phyloP scores from a whole-genome alignment of 2,329 filamentous ascomycete genomes.

The Pyrenochaeta sp. region DNA sequence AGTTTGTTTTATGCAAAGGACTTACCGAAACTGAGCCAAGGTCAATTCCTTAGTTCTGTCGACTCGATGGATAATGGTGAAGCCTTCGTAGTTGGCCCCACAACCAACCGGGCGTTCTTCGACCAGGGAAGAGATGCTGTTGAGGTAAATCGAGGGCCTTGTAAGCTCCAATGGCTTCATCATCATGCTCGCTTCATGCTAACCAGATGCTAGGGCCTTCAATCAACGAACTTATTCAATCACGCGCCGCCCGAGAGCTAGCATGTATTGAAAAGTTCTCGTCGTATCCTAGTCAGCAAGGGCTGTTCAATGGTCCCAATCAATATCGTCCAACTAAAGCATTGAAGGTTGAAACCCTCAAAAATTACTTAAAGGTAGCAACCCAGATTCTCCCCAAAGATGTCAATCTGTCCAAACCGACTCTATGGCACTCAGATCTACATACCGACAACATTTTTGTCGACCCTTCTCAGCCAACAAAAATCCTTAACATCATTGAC shows the following conservation, averaged over 20 bases:
- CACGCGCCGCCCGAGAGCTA: conserved; percentile 23
- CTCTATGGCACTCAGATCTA: conserved; percentile 44
- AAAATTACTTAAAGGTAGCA: conserved; percentile 36
- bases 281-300: conserved; percentile 20
- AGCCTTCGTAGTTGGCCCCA: conserved; percentile 22
- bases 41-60: conserved; percentile 16
- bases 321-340: conserved; percentile 33
- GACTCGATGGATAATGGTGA: conserved; percentile 13
- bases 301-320: conserved; percentile 30
- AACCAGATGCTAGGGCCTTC: conserved; percentile 23
- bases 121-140: conserved; percentile 23
- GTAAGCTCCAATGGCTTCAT: conserved; percentile 18
- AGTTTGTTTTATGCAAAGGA: conserved; percentile 32
- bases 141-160: conserved; percentile 24
- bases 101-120: conserved; percentile 25
- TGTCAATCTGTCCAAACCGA: conserved; percentile 25
- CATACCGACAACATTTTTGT: conserved; percentile 47
- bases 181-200: conserved; percentile 17
- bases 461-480: conserved; percentile 34
- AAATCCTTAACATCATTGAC: conserved; percentile 45
- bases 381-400: conserved; percentile 31
- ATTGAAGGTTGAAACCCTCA: conserved; percentile 32
- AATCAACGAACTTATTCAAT: conserved; percentile 21
- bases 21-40: conserved; percentile 13
- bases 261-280: conserved; percentile 26